Evolutionary conservation across 371 early-diverging fungal species (phyloP), one percentile per base, ranked within the genome.

Genomic region (Mucor piriformis): DNA sequence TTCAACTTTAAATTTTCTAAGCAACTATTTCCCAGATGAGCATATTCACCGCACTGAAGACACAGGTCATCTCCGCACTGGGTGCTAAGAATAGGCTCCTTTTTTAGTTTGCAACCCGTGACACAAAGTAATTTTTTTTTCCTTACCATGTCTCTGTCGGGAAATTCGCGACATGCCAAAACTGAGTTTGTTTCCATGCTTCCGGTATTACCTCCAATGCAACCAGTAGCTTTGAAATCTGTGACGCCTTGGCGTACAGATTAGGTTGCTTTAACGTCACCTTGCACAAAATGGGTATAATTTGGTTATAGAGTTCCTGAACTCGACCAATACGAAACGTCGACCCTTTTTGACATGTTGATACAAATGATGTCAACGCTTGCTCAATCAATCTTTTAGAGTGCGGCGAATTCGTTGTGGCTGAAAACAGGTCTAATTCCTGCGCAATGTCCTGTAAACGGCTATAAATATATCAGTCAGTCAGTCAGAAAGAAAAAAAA

Each of bases 181-280:
- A 90, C 51, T 90, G 90, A 21, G 85, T 74, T 46, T 86, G 84
- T 63, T 84, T 89, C 90, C 90, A 90, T 27, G 77, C 69, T 47
- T 85, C 88, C 0, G 86, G 84, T 43, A 82, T 66, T 6, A 72
- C 56, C 51, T 89, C 89, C 21, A 89, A 58, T 12, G 85, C 65
- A 3, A 83, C 74, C 29, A 69, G 62, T 58, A 56, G 86, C 20
- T 56, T 80, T 46, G 69, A 82, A 35, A 72, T 76, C 51, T 25
- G n/a, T 1, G 79, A 55, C 8, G 72, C 64, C 12, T 24, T 25
- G 7, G 33, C 8, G 25, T 72, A 72, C 1, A 64, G 5, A 8
- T 50, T 29, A 0, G 61, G 20, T 52, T 66, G 61, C 33, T 64
- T 63, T 24, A 34, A 46, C 2, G 13, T 52, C 4, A 66, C 61